phyloP scores from a whole-genome alignment of 176 grass and related monocot species.

The Oryza coarctata region DNA sequence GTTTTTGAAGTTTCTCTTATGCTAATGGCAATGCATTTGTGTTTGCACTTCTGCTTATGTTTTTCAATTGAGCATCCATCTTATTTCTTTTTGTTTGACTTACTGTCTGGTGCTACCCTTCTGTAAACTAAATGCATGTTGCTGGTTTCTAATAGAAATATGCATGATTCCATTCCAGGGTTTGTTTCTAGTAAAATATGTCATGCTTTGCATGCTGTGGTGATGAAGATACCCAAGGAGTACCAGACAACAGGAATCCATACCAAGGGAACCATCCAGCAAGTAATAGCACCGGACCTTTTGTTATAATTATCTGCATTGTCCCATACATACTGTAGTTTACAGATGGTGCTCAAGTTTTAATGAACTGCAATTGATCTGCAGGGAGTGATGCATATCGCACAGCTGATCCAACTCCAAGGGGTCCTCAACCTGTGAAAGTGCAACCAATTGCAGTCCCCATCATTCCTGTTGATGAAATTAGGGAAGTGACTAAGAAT shows the following conservation, averaged over 20 bases:
- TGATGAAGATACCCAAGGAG: slow-evolving; percentile 52
- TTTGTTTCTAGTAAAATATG: slow-evolving; percentile 41
- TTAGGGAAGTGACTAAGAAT: slow-evolving; percentile 72
- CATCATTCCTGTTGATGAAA: slow-evolving; percentile 65
- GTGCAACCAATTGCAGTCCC: slow-evolving; percentile 79
- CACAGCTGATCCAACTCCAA: slow-evolving; percentile 57
- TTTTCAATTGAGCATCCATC: neutral
- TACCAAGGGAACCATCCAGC: slow-evolving; percentile 47
- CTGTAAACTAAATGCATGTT: neutral
- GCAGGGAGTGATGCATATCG: slow-evolving; percentile 62
- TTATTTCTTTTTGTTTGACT: neutral
- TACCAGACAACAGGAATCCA: slow-evolving; percentile 45
- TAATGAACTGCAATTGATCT: slow-evolving; percentile 14
- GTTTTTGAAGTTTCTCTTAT: neutral
- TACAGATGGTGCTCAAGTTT: neutral
- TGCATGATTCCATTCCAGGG: slow-evolving; percentile 24
- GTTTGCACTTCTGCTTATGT: neutral
- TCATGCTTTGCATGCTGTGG: slow-evolving; percentile 63
- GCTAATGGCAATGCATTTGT: neutral
- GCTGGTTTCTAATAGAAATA: slow-evolving; percentile 27
- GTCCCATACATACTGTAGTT: neutral
- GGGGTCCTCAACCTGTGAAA: slow-evolving; percentile 61
- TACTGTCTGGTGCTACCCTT: neutral
- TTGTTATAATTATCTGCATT: neutral
- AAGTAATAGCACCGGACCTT: slow-evolving; percentile 44